These are phyloP conservation scores for Nemophila menziesii DNA, from an alignment of 257 asterid species.

Conservation along the genomic window DNA sequence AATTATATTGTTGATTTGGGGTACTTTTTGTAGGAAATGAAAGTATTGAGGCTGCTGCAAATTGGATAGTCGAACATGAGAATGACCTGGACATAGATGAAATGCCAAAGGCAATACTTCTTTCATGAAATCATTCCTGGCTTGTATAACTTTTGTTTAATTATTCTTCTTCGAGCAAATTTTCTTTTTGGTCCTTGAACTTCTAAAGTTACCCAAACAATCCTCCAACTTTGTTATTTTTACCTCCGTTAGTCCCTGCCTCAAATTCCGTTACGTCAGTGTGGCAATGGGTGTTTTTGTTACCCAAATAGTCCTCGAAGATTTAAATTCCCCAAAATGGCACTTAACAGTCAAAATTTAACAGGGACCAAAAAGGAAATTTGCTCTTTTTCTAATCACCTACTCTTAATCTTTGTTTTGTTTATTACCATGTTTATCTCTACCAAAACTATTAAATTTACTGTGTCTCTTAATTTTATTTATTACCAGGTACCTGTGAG, in stretches of 20 bases:
- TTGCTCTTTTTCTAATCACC: no score
- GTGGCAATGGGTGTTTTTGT: no score
- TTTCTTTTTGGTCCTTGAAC: background rate
- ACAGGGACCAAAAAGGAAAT: no score
- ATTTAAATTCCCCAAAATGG: no score
- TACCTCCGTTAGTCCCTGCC: no score
- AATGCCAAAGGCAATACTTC: slow-evolving; percentile 61
- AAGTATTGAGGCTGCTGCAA: slow-evolving; percentile 73
- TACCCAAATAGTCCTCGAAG: no score
- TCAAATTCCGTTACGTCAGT: no score
- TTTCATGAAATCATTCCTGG: background rate
- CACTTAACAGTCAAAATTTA: no score
- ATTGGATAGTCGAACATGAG: slow-evolving; percentile 92
- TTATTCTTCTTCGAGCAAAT: background rate
- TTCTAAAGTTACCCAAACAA: no score
- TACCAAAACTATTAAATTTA: no score
- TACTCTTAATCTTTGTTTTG: no score
- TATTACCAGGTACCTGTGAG: slow-evolving; percentile 44
- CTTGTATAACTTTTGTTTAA: background rate
- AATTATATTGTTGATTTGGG: background rate
- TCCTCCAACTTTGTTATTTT: no score
- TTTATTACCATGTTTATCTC: background rate
- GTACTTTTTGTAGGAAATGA: slow-evolving; percentile 41
- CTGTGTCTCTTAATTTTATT: background rate
- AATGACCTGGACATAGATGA: slow-evolving; percentile 76